Base-by-base conservation (phyloP, 495 filamentous ascomycete species). In the Aspergillus conjunctus region DNA sequence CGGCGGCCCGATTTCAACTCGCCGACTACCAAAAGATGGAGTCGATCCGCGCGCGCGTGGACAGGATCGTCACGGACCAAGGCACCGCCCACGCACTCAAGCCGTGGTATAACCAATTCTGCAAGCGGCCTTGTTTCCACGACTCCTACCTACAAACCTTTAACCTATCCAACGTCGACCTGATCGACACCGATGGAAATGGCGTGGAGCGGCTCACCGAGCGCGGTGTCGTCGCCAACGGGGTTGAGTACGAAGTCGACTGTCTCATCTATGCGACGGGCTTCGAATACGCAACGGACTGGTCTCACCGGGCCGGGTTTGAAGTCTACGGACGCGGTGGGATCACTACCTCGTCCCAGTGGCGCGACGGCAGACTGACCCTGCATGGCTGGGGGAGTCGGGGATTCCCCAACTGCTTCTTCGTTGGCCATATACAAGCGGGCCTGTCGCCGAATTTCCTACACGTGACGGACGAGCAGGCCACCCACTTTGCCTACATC, bases 321-420 rank as follows among this genome's bases (percentile, higher is more conserved):
- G 43, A 73, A 70, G 57, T 83, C 33, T 41, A 54, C 71, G 76
- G 53, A 7, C 44, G 44, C 1, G 17, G 10, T 6, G 44, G 44
- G 4, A n/a, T 48, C n/a, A 20, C 44, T 2, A 48, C 44, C 0
- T 21, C 44, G 0, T 7, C 6, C 15, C 21, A 21, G 18, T 48
- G 44, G 44, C 9, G 12, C 18, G 17, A 62, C 32, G 75, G 75
- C n/a, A 59, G 68, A 6, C 54, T 65, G 4, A 84, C 81, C 0
- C 70, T 84, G 30, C 80, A 85, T 67, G 83, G 82, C 11, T 65
- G 78, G 3, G 60, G 68, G 7, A 70, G 62, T 46, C 62, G 63
- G 57, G 73, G 76, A 7, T 86, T 84, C 62, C 83, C 83, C 21
- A 86, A 85, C 60, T 57, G 84, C 11, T 86, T 85, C 69, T 75